Percentiles rank a stretch among this genome's conserved stretches.
Evolutionary conservation across 2,329 filamentous ascomycete genomes (phyloP).

Genomic region (Ascochyta fabae): DNA sequence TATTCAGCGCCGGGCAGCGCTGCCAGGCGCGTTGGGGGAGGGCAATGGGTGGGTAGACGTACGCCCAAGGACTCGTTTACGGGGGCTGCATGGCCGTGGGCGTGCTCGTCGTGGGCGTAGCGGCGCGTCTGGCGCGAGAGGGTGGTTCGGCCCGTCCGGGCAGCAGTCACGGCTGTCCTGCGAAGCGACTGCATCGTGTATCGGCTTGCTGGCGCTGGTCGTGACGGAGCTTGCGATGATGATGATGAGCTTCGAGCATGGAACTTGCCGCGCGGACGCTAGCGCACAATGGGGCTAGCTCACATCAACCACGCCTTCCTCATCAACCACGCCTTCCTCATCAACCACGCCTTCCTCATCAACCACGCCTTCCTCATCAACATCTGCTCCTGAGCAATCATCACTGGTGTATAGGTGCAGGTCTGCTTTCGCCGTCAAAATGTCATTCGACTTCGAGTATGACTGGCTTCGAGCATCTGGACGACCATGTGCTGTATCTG

Average conservation of each 20-base stretch:
- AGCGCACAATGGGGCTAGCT: conserved; percentile 20
- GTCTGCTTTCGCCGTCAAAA: background rate
- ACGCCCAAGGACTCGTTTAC: conserved; percentile 60
- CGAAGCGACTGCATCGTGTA: conserved; percentile 54
- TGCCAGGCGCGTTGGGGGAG: background rate
- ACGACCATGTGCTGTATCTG: conserved; percentile 27
- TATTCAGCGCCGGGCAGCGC: background rate
- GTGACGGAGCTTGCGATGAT: conserved; percentile 37
- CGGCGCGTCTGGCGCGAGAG: conserved; percentile 51
- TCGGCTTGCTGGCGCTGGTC: conserved; percentile 23
- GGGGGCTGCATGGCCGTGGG: conserved; percentile 46
- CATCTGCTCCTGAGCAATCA: conserved; percentile 2
- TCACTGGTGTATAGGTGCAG: background rate
- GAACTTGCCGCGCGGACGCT: conserved; percentile 15
- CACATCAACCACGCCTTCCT: conserved; percentile 17
- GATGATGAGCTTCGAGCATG: conserved; percentile 39
- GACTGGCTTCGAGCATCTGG: conserved; percentile 20
- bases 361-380: conserved; percentile 22
- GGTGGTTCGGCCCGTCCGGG: conserved; percentile 46
- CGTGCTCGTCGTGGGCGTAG: conserved; percentile 48
- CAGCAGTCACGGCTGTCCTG: conserved; percentile 52
- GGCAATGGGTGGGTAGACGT: conserved; percentile 42
- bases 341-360: conserved; percentile 20
- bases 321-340: conserved; percentile 18
- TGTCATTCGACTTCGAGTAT: background rate